These are phyloP conservation scores for Schwanniomyces pseudopolymorphus DNA, from an alignment of 805 yeast genomes.

Conservation along the genomic window DNA sequence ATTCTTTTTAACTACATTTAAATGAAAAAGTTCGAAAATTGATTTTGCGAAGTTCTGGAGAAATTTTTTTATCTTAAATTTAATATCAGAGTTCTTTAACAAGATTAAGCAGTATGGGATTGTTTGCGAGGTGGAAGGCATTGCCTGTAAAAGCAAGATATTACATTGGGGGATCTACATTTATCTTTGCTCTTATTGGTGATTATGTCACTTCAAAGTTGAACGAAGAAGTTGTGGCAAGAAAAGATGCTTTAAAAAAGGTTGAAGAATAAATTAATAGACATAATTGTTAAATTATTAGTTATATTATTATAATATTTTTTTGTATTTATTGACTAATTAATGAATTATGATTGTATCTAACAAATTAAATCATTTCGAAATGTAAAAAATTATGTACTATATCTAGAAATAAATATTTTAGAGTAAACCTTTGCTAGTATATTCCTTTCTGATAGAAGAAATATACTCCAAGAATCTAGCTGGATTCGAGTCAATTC, in stretches of 20 bases:
- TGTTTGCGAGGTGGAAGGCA: conserved; percentile 38
- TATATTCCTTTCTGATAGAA: conserved; percentile 49
- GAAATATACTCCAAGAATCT: conserved; percentile 70
- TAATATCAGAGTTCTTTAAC: neutral
- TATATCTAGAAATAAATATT: neutral
- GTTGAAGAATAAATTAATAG: conserved; percentile 10
- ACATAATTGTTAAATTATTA: too few species aligned
- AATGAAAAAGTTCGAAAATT: conserved; percentile 1
- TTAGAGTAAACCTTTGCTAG: conserved; percentile 28
- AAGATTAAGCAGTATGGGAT: conserved; percentile 17
- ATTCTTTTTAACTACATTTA: neutral
- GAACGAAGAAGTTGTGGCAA: conserved; percentile 35
- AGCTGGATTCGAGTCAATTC: conserved; percentile 79
- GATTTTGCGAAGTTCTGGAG: neutral
- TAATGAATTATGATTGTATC: neutral
- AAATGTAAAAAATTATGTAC: neutral
- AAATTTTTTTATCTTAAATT: neutral
- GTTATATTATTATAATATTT: too few species aligned
- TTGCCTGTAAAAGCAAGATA: conserved; percentile 41
- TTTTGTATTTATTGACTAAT: neutral
- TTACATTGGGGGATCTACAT: conserved; percentile 41
- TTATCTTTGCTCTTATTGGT: conserved; percentile 38
- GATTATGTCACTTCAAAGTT: conserved; percentile 37
- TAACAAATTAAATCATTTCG: neutral
- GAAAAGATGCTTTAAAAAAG: conserved; percentile 27